Percentiles rank a stretch among this genome's conserved stretches.
Evolutionary conservation across 2,329 filamentous ascomycete genomes (phyloP).

Genomic region (Fulvia fulva): DNA sequence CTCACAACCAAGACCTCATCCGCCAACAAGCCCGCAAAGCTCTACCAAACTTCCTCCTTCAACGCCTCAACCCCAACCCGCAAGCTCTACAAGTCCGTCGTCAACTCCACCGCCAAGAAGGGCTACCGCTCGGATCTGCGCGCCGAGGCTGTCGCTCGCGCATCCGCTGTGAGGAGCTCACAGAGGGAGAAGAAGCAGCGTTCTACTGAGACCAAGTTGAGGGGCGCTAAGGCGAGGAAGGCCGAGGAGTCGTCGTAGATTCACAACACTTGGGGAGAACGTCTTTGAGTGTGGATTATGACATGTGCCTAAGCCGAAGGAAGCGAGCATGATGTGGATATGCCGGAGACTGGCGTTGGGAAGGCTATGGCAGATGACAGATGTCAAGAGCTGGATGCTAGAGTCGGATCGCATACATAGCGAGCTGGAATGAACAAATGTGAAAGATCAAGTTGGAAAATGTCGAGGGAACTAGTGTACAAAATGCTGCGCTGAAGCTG

Average conservation of each 20-base stretch:
- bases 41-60: slow-evolving; percentile 63
- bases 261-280: not conserved
- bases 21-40: slow-evolving; percentile 68
- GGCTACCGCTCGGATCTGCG: slow-evolving; percentile 65
- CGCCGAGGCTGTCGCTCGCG: slow-evolving; percentile 71
- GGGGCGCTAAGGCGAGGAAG: slow-evolving; percentile 35
- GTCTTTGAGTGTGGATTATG: not conserved
- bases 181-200: slow-evolving; percentile 72
- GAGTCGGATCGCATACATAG: not conserved
- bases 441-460: not conserved
- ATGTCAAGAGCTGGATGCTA: not conserved
- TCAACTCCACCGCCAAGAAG: slow-evolving; percentile 75
- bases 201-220: slow-evolving; percentile 54
- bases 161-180: slow-evolving; percentile 68
- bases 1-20: slow-evolving; percentile 75
- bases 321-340: not conserved
- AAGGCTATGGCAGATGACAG: not conserved
- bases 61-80: slow-evolving; percentile 68
- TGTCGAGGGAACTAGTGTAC: not conserved
- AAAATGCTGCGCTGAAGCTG: not conserved
- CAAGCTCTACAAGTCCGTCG: slow-evolving; percentile 87
- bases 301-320: not conserved
- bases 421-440: not conserved
- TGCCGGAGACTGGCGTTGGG: not conserved
- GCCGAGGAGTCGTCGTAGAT: slow-evolving; percentile 10